Percentiles rank a stretch among this genome's conserved stretches.
phyloP scores from a whole-genome alignment of 768 basidiomycete species.

The Kwoniella dejecticola region DNA sequence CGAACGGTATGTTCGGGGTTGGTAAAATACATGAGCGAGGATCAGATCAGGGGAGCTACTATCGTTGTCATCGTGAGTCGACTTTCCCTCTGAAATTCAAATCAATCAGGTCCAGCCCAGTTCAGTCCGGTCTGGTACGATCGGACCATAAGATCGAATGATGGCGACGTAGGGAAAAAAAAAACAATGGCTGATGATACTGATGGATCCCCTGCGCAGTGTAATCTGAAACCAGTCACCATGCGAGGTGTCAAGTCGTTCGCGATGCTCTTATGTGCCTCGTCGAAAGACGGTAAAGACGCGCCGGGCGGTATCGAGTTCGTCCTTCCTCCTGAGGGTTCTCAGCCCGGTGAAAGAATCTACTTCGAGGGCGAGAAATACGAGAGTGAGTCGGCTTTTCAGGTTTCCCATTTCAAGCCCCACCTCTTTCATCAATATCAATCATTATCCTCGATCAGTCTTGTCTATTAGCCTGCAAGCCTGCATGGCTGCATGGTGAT shows the following conservation, averaged over 20 bases:
- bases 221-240: conserved; percentile 82
- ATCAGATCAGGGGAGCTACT: conserved; percentile 81
- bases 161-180: no score
- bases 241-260: conserved; percentile 99
- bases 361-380: conserved; percentile 92
- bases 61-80: conserved; percentile 77
- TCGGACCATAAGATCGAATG: no score
- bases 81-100: no score
- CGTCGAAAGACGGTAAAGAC: conserved; percentile 68
- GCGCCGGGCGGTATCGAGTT: conserved; percentile 82
- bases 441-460: no score
- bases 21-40: conserved; percentile 94
- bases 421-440: no score
- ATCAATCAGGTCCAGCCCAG: no score
- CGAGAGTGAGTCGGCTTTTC: conserved; percentile 65
- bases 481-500: no score
- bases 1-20: conserved; percentile 95
- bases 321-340: conserved; percentile 79
- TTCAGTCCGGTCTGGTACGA: no score
- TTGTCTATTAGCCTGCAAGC: no score
- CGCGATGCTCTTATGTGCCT: conserved; percentile 95
- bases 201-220: conserved; percentile 20
- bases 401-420: neutral
- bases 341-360: conserved; percentile 87
- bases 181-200: no score